phyloP scores from a whole-genome alignment of 2,329 filamentous ascomycete genomes.

The Hymenoscyphus occultus region DNA sequence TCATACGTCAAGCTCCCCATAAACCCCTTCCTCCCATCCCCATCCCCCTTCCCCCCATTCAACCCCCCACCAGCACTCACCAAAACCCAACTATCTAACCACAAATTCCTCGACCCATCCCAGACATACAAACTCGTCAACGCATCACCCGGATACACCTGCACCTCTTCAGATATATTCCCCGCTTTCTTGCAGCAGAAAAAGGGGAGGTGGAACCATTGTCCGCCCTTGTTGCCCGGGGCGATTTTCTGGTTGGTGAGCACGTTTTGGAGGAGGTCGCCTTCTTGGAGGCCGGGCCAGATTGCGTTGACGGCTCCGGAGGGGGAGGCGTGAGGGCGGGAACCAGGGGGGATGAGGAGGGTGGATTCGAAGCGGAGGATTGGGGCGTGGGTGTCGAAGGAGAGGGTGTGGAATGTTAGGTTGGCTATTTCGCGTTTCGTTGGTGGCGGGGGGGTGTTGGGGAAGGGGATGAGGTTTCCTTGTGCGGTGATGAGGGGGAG shows the following conservation, averaged over 20 bases:
- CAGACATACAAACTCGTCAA: slow-evolving; percentile 22
- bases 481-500: not conserved
- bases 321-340: slow-evolving; percentile 33
- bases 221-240: slow-evolving; percentile 3
- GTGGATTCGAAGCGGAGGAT: slow-evolving; percentile 23
- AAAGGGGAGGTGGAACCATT: slow-evolving; percentile 24
- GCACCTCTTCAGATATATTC: slow-evolving; percentile 10
- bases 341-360: slow-evolving; percentile 17
- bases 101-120: slow-evolving; percentile 16
- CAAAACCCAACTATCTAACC: slow-evolving; percentile 19
- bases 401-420: slow-evolving; percentile 11
- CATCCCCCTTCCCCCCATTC: not conserved
- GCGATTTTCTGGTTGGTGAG: slow-evolving; percentile 20
- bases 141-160: slow-evolving; percentile 21
- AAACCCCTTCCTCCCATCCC: slow-evolving; percentile 10
- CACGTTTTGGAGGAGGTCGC: slow-evolving; percentile 24
- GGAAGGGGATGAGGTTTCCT: not conserved
- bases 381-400: not conserved
- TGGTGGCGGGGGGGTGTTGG: not conserved
- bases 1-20: slow-evolving; percentile 20
- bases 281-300: slow-evolving; percentile 42
- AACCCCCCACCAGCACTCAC: slow-evolving; percentile 5
- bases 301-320: slow-evolving; percentile 49
- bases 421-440: slow-evolving; percentile 10
- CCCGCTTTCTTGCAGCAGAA: slow-evolving; percentile 23